Percentiles rank a stretch among this genome's conserved stretches.
Conservation (phyloP, 371 early-diverging fungal genomes). For the Syncephalastrum contaminatum region DNA sequence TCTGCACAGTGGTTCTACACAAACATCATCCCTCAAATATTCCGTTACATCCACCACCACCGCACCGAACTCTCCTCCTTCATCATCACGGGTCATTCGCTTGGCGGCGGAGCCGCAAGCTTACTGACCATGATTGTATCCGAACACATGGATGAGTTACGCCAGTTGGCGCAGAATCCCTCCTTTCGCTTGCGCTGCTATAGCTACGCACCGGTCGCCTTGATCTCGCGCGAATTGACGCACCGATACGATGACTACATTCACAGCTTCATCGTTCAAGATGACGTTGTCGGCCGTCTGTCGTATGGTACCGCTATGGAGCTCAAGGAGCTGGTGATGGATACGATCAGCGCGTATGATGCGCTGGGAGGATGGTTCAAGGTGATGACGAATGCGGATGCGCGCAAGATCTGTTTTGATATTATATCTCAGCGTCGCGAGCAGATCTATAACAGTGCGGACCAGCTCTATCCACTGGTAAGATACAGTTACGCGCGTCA, state of each 20-base stretch:
- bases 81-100: slow-evolving; percentile 39
- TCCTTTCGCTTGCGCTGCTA: slow-evolving; percentile 35
- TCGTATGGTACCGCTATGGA: slow-evolving; percentile 72
- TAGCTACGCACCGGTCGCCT: slow-evolving; percentile 55
- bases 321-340: slow-evolving; percentile 40
- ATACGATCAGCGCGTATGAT: slow-evolving; percentile 36
- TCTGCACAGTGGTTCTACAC: slow-evolving; percentile 80
- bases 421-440: slow-evolving; percentile 30
- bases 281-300: slow-evolving; percentile 74
- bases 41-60: slow-evolving; percentile 32
- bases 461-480: slow-evolving; percentile 38
- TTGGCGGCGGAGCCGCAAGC: slow-evolving; percentile 76
- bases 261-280: slow-evolving; percentile 66
- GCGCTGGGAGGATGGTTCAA: slow-evolving; percentile 30
- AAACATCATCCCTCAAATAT: slow-evolving; percentile 69
- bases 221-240: slow-evolving; percentile 60
- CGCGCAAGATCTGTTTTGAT: slow-evolving; percentile 27
- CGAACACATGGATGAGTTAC: slow-evolving; percentile 54
- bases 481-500: background rate
- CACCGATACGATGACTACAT: slow-evolving; percentile 58
- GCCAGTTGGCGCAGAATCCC: slow-evolving; percentile 33
- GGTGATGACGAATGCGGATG: slow-evolving; percentile 16
- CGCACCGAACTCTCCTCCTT: slow-evolving; percentile 13
- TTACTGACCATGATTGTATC: slow-evolving; percentile 74
- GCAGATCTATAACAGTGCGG: slow-evolving; percentile 18